phyloP scores from a whole-genome alignment of 257 asterid genomes.

The Catharanthus roseus region DNA sequence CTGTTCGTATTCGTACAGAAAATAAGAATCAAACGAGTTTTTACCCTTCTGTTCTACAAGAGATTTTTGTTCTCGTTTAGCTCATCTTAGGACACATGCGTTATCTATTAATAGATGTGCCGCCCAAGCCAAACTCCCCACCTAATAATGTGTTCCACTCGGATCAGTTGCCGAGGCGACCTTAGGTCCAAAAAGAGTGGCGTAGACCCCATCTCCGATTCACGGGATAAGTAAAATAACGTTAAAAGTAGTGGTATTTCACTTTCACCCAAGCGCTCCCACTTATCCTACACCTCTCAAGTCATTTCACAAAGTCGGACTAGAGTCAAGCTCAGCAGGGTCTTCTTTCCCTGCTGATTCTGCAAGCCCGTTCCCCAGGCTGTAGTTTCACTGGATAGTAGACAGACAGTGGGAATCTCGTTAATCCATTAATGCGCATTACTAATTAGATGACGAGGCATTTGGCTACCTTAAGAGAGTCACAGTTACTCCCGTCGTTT shows the following conservation, averaged over 20 bases:
- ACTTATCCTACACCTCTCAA: conserved; percentile 29
- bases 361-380: no score
- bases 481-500: conserved; percentile 19
- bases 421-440: conserved; percentile 56
- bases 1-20: no score
- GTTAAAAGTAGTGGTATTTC: conserved; percentile 89
- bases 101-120: no score
- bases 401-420: conserved; percentile 35
- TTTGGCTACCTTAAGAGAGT: conserved; percentile 47
- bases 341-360: conserved; percentile 3
- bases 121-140: conserved; percentile 36
- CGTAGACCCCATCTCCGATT: no score
- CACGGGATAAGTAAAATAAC: conserved; percentile 83
- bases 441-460: conserved; percentile 75
- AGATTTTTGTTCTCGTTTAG: no score
- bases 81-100: no score
- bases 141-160: conserved; percentile 29
- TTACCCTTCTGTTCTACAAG: no score
- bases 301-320: conserved; percentile 48
- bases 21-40: no score
- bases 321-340: conserved; percentile 36
- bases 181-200: conserved; percentile 1
- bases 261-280: conserved; percentile 36
- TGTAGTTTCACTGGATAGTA: no score
- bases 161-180: conserved; percentile 12